Evolutionary conservation across 1,284 basidiomycete genomes (phyloP).

Genomic region (Erythrobasidium hasegawianum): DNA sequence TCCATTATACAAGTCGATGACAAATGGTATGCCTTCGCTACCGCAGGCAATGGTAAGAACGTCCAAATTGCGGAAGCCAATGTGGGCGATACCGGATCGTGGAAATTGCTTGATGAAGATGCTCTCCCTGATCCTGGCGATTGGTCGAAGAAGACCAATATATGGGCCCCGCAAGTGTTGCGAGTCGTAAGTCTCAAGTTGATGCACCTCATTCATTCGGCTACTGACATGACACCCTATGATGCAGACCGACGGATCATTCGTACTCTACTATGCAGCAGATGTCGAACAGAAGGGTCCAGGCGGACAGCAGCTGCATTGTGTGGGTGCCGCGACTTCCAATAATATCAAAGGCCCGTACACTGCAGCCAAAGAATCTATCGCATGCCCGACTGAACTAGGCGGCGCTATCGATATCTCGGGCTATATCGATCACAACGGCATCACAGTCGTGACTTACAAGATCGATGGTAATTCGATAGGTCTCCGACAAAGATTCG

Average conservation of each 20-base stretch:
- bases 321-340: not conserved
- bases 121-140: not conserved
- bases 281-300: too few species aligned
- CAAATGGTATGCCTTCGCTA: not conserved
- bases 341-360: not conserved
- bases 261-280: too few species aligned
- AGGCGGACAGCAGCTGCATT: not conserved
- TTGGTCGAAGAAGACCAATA: not conserved
- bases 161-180: not conserved
- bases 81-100: not conserved
- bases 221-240: too few species aligned
- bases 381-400: not conserved
- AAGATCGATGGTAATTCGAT: slow-evolving; percentile 1
- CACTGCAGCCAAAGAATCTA: not conserved
- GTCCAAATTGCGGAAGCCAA: slow-evolving; percentile 1
- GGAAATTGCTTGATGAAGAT: not conserved
- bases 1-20: not conserved
- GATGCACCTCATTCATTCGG: not conserved
- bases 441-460: not conserved
- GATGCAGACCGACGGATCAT: too few species aligned
- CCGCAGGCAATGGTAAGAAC: not conserved
- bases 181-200: not conserved
- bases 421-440: not conserved
- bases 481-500: too few species aligned
- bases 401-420: not conserved